Base-by-base conservation (phyloP, 2,329 filamentous ascomycete genomes). In the Leptographium procerum region DNA sequence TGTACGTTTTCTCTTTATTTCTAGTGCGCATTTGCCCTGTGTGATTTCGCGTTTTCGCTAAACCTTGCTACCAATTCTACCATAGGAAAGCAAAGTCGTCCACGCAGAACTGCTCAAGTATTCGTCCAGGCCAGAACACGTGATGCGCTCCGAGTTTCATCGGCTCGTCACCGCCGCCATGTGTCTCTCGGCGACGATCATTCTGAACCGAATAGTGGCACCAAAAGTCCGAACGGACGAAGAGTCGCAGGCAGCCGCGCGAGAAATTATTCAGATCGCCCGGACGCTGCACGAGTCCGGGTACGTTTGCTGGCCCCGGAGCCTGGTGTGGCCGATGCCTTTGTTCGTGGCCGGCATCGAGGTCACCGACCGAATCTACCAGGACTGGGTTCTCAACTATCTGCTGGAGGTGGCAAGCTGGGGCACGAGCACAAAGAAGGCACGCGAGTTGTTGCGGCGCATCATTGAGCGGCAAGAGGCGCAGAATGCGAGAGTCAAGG, bases 331-430 rank as follows among this genome's bases (percentile, higher is more conserved):
- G 64, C 62, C 62, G 19, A 57, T 65, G 51, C 61, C 64, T 11
- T 45, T 66, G 14, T 64, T 65, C 36, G 58, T 64, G 8, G 64
- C 64, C 4, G 62, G 64, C 40, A 64, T 66, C 22, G 64, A 66
- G 55, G 55, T 64, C n/a, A 57, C 59, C 16, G 64, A 66, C 54
- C 61, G 60, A 48, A 59, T 66, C 31, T 60, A 64, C 47, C 61
- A 64, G 10, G 64, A 66, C 57, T 65, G 64, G 64, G 53, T 59
- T 16, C 58, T 60, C 14, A 26, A 40, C 36, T 60, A 59, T 40
- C n/a, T 61, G 34, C 50, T 36, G n/a, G 58, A 60, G 2, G 53
- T 59, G 13, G 24, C 56, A 13, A 54, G 55, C 56, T 60, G 60
- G 60, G 58, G 60, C 14, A 60, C 59, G 36, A 59, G 59, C 43